Evolutionary conservation across 306 rosid genomes (phyloP).

Genomic region (Quercus variabilis): DNA sequence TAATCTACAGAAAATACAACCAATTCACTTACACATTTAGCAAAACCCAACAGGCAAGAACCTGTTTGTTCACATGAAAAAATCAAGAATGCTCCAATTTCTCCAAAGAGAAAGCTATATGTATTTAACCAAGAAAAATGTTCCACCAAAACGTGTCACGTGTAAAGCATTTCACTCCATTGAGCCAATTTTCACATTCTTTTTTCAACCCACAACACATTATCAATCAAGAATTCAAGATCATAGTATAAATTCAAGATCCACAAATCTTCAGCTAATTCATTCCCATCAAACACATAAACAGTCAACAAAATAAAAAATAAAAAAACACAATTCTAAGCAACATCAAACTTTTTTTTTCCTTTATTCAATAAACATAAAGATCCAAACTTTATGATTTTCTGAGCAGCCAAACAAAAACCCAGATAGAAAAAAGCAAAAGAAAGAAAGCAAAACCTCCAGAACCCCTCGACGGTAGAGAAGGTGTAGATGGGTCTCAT

Average conservation of each 20-base stretch:
- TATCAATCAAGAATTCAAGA: not conserved
- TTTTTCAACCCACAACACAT: not conserved
- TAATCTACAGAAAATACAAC: not conserved
- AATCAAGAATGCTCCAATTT: not conserved
- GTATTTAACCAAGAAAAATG: not conserved
- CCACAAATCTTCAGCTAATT: not conserved
- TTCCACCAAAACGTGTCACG: not conserved
- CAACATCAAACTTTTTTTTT: not conserved
- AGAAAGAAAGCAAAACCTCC: conserved; percentile 52
- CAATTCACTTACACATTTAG: not conserved
- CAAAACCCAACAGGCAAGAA: not conserved
- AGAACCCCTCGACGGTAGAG: conserved; percentile 77
- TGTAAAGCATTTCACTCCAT: not conserved
- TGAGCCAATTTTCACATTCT: not conserved
- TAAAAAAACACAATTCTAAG: not conserved
- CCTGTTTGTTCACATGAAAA: not conserved
- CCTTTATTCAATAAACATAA: not conserved
- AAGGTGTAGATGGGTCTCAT: conserved; percentile 75
- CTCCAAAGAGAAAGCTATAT: not conserved
- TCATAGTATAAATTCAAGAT: not conserved
- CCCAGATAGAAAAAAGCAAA: not conserved
- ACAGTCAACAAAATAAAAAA: not conserved
- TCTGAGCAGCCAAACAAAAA: conserved; percentile 5
- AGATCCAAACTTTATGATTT: not conserved
- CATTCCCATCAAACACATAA: not conserved